phyloP scores from a whole-genome alignment of 345 rosid species.

The Leavenworthia alabamica region DNA sequence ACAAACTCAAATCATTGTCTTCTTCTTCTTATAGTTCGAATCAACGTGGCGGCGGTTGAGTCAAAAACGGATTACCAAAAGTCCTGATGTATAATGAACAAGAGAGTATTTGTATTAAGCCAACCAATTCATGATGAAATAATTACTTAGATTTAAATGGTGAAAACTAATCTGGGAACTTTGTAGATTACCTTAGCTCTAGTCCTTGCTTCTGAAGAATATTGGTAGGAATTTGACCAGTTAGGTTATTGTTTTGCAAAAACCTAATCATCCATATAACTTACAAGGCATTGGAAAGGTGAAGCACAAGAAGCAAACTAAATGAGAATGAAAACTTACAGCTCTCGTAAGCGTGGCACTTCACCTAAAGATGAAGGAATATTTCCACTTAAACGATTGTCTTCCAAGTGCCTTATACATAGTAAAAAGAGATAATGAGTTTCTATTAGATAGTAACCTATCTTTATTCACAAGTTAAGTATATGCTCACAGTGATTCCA shows the following conservation, averaged over 20 bases:
- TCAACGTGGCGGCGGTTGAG: constrained; percentile 27
- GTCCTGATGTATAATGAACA: constrained; percentile 5
- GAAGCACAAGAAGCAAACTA: no score
- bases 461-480: no score
- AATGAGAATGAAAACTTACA: no score
- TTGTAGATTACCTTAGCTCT: constrained; percentile 43
- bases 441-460: background rate
- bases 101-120: constrained; percentile 6
- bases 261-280: constrained; percentile 40
- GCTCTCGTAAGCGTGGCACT: no score
- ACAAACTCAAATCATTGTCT: constrained; percentile 17
- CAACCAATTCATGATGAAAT: background rate
- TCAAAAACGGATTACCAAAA: constrained; percentile 33
- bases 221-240: constrained; percentile 55
- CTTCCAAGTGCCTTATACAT: constrained; percentile 66
- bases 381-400: constrained; percentile 27
- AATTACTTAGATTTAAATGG: background rate
- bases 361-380: no score
- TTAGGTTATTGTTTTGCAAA: constrained; percentile 82
- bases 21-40: constrained; percentile 14
- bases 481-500: constrained; percentile 55
- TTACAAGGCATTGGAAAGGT: no score
- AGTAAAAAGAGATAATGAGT: background rate
- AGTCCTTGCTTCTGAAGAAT: constrained; percentile 49
- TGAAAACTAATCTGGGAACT: background rate